phyloP scores from a whole-genome alignment of 768 basidiomycete species.

The Lactarius sanguifluus region DNA sequence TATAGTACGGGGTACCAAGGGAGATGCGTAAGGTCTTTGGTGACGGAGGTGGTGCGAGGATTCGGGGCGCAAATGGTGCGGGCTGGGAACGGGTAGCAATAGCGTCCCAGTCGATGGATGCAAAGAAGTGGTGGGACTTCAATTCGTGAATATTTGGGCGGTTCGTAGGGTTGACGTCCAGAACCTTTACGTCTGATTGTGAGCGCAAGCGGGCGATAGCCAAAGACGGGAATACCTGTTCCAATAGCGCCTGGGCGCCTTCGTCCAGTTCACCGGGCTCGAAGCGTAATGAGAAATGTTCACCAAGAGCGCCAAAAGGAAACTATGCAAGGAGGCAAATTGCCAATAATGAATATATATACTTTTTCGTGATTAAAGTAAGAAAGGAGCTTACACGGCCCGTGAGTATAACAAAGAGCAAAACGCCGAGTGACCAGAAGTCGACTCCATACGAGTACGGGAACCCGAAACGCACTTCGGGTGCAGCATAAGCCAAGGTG shows the following conservation, averaged over 20 bases:
- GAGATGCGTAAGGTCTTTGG: constrained; percentile 25
- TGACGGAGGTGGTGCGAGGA: constrained; percentile 5
- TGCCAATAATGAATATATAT: background rate
- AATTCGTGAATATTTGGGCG: constrained; percentile 24
- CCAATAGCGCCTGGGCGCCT: constrained; percentile 22
- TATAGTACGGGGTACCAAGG: constrained; percentile 23
- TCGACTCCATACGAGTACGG: constrained; percentile 30
- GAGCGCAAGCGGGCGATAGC: background rate
- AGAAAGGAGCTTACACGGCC: constrained; percentile 24
- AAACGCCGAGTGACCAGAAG: constrained; percentile 29
- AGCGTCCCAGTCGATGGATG: constrained; percentile 24
- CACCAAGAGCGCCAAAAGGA: constrained; percentile 28
- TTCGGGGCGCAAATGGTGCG: constrained; percentile 21
- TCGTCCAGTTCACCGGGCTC: constrained; percentile 27
- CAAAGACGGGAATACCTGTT: background rate
- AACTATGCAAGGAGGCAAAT: constrained; percentile 9
- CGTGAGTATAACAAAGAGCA: constrained; percentile 29
- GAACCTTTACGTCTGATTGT: constrained; percentile 5
- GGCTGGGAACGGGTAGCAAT: constrained; percentile 13
- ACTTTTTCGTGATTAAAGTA: no score
- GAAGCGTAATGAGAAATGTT: constrained; percentile 13
- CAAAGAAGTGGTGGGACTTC: constrained; percentile 28
- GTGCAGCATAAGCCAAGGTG: constrained; percentile 27
- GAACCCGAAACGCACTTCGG: constrained; percentile 27
- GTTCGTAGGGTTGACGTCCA: constrained; percentile 19